Percentiles rank a stretch among this genome's conserved stretches.
phyloP scores from a whole-genome alignment of 176 grass and related monocot species.

The Carex kokanica region DNA sequence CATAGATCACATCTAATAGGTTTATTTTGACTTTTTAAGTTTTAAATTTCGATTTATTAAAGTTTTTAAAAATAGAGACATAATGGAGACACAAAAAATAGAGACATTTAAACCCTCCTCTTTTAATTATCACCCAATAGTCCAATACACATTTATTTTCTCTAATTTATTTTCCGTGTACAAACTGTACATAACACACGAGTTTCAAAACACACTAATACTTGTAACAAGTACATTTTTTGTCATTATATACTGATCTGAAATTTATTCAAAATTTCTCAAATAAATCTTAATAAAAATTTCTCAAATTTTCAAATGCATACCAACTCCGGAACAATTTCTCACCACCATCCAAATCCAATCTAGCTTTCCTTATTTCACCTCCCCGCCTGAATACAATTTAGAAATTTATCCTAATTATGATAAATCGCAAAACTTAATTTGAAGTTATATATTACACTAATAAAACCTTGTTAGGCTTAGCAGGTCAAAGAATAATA shows the following conservation, averaged over 20 bases:
- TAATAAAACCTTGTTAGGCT: slow-evolving; percentile 29
- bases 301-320: background rate
- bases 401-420: slow-evolving; percentile 13
- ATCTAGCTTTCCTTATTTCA: slow-evolving; percentile 27
- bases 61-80: too few species aligned
- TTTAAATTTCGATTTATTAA: too few species aligned
- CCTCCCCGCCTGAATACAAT: slow-evolving; percentile 16
- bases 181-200: too few species aligned
- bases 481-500: slow-evolving; percentile 27
- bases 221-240: background rate
- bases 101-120: too few species aligned
- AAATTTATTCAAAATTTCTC: background rate
- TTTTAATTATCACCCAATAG: too few species aligned
- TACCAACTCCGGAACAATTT: background rate
- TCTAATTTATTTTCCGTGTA: too few species aligned
- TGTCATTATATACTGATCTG: background rate
- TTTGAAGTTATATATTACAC: slow-evolving; percentile 18
- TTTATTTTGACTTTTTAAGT: too few species aligned
- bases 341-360: background rate
- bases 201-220: too few species aligned
- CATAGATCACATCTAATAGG: too few species aligned
- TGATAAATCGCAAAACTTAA: slow-evolving; percentile 24
- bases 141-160: too few species aligned
- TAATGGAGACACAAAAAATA: too few species aligned
- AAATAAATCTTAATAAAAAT: background rate